Base-by-base conservation (phyloP, 1,139 yeast species). In the Debaryomyces sp. region DNA sequence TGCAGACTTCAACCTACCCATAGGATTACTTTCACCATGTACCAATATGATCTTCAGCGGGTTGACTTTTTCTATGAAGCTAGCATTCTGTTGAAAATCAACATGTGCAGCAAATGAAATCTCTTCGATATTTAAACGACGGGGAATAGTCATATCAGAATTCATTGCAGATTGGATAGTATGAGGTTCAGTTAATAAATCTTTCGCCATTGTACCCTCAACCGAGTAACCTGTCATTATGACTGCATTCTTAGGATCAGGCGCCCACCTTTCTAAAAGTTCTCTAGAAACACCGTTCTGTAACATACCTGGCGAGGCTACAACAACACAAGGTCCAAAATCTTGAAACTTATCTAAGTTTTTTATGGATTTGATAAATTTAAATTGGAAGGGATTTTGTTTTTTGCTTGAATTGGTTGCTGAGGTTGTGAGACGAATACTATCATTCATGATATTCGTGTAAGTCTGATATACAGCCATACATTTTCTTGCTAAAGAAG, bases 81-180 rank as follows among this genome's bases (percentile, higher is more conserved):
- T 90, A 1, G 96, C 78, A 60, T 94, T 94, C 63, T 94, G 97
- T 59, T 89, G 92, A 67, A 87, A 94, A 64, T 95, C 99, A 17
- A 95, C 99, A 69, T 94, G 99, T 0, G 99, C 99, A 5, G 99
- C 99, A 76, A 94, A 94, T 2, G 98, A 92, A 9, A 94, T 87
- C 66, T 94, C 99, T 57, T 94, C 98, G n/a, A 94, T 85, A 37
- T 82, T 82, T 51, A 95, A 73, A 54, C 98, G 79, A 60, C 99
- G 82, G 2, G 98, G 97, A 40, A 94, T 87, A 46, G 84, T 81
- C 33, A 86, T 73, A 48, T 92, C 97, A 0, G 96, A 89, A 54
- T 90, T 90, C 22, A 77, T 71, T 21, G 81, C 72, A 0, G 98
- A 87, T 3, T 95, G 95, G 48, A 94, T 90, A 17, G 91, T 89